Evolutionary conservation across 768 basidiomycete species (phyloP).

Genomic region (Amanita molliuscula): DNA sequence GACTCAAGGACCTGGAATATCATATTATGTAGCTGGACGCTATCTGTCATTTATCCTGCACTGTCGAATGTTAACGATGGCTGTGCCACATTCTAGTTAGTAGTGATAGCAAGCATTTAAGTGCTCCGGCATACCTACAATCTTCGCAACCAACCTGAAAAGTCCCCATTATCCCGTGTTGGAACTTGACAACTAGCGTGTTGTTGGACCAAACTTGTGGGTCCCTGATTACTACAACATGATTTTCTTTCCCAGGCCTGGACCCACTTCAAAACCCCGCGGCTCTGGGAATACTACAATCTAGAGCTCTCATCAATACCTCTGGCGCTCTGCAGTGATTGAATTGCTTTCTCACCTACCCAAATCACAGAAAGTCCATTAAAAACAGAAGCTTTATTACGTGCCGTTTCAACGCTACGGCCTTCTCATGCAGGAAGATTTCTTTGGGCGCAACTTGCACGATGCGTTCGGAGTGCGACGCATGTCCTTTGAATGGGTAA

Average conservation of each 20-base stretch:
- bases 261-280: background rate
- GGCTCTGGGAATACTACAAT: background rate
- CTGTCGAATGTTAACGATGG: too few species aligned
- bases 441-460: background rate
- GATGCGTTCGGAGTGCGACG: background rate
- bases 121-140: background rate
- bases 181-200: background rate
- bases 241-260: slow-evolving; percentile 3
- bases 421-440: background rate
- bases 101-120: background rate
- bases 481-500: background rate
- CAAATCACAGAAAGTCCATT: background rate
- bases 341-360: background rate
- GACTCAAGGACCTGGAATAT: background rate
- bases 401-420: background rate
- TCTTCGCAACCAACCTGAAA: background rate
- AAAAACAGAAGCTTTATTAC: background rate
- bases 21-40: too few species aligned
- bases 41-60: too few species aligned
- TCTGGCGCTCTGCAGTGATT: too few species aligned
- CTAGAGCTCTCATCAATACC: background rate
- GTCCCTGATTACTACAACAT: slow-evolving; percentile 6
- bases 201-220: slow-evolving; percentile 3
- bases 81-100: too few species aligned
- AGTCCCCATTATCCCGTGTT: background rate